These are phyloP conservation scores for Solanum chaucha DNA, from an alignment of 257 asterid genomes.

Conservation along the genomic window DNA sequence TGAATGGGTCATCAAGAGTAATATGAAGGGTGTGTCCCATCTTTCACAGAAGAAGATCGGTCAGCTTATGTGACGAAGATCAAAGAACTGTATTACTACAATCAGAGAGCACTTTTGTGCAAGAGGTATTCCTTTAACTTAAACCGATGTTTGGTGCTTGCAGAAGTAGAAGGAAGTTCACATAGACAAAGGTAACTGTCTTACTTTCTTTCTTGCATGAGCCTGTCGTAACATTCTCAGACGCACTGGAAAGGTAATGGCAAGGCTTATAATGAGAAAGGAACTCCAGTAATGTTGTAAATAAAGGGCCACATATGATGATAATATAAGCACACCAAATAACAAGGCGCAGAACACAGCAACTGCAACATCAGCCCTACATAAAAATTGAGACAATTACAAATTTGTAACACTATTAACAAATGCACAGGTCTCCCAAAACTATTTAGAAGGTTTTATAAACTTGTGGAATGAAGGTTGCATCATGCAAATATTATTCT, in stretches of 20 bases:
- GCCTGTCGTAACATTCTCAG: constrained; percentile 45
- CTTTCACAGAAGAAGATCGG: not conserved
- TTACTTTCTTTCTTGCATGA: constrained; percentile 57
- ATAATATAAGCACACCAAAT: constrained; percentile 36
- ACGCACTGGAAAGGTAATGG: constrained; percentile 43
- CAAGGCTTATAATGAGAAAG: constrained; percentile 32
- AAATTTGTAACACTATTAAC: not conserved
- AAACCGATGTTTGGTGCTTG: not conserved
- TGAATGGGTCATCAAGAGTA: not conserved
- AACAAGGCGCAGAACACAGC: constrained; percentile 39
- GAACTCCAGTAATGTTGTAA: constrained; percentile 49
- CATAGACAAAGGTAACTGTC: constrained; percentile 48
- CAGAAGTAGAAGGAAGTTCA: constrained; percentile 5
- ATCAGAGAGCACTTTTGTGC: not conserved
- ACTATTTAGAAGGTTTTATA: not conserved
- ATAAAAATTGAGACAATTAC: constrained; percentile 1
- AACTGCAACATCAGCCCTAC: constrained; percentile 61
- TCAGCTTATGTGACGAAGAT: not conserved
- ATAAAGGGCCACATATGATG: constrained; percentile 51
- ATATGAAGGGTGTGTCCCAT: not conserved
- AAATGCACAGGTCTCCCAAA: not conserved
- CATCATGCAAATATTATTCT: not conserved
- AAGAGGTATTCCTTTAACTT: not conserved
- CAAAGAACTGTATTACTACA: not conserved
- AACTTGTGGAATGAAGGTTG: not conserved